Percentiles rank a stretch among this genome's conserved stretches.
phyloP scores from a whole-genome alignment of 768 basidiomycete species.

The Galerina marginata region DNA sequence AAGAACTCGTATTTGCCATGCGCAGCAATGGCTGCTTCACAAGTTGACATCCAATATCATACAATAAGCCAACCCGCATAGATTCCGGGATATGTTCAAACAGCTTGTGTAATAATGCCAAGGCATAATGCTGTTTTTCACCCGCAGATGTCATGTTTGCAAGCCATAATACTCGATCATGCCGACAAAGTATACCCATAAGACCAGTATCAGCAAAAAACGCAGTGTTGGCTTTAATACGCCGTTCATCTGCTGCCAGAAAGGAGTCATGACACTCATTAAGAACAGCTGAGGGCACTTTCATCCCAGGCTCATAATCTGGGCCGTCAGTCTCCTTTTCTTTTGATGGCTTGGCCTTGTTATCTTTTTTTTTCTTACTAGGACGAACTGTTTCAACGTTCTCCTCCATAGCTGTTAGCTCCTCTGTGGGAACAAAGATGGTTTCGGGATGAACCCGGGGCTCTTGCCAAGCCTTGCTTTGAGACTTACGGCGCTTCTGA shows the following conservation, averaged over 20 bases:
- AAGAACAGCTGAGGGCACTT: slow-evolving; percentile 33
- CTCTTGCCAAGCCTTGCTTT: neutral
- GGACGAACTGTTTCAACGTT: neutral
- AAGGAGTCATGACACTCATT: slow-evolving; percentile 40
- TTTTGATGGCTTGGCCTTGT: neutral
- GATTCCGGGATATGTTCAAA: slow-evolving; percentile 36
- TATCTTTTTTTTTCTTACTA: neutral
- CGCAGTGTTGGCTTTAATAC: slow-evolving; percentile 31
- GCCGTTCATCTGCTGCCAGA: slow-evolving; percentile 31
- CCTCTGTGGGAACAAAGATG: neutral
- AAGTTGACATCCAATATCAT: slow-evolving; percentile 46
- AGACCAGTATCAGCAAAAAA: slow-evolving; percentile 2
- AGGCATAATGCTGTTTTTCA: slow-evolving; percentile 23
- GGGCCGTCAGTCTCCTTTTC: too few species aligned
- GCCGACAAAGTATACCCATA: neutral
- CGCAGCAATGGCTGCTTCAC: too few species aligned
- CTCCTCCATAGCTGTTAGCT: neutral
- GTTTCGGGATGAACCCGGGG: neutral
- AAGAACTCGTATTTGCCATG: too few species aligned
- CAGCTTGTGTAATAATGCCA: slow-evolving; percentile 35
- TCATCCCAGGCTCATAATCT: slow-evolving; percentile 24
- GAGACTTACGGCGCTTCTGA: neutral
- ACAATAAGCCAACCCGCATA: slow-evolving; percentile 30
- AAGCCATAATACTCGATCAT: neutral
- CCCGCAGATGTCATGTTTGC: neutral